Evolutionary conservation across 108 stramenopile genomes (phyloP).

Genomic region (Cyclotella choctawhatcheeana): DNA sequence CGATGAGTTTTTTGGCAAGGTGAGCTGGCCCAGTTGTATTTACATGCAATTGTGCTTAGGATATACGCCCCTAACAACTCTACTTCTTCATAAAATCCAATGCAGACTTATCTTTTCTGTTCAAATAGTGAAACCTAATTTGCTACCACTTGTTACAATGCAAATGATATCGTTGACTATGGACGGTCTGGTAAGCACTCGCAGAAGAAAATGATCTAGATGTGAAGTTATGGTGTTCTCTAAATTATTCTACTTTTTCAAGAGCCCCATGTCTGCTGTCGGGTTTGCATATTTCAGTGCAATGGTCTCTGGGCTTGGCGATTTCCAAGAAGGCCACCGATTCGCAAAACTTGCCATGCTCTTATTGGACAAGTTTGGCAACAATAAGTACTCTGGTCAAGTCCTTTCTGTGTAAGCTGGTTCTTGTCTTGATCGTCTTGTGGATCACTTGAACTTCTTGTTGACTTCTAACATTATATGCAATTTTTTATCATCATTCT

Average conservation of each 20-base stretch:
- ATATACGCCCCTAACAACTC: too few relatives aligned
- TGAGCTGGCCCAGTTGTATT: too few relatives aligned
- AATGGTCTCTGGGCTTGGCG: slow-evolving; percentile 2
- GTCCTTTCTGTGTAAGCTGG: not conserved
- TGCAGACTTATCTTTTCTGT: not conserved
- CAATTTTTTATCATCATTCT: too few relatives aligned
- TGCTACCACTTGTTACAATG: slow-evolving; percentile 1
- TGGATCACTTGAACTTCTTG: too few relatives aligned
- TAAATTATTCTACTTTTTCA: not conserved
- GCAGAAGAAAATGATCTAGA: too few relatives aligned
- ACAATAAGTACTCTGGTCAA: not conserved
- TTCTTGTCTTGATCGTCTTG: too few relatives aligned
- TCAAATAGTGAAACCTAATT: not conserved
- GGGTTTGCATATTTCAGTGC: slow-evolving; percentile 21
- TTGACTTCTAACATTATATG: too few relatives aligned
- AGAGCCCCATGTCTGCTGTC: slow-evolving; percentile 12
- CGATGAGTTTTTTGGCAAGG: slow-evolving; percentile 21
- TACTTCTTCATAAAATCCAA: too few relatives aligned
- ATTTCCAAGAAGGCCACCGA: slow-evolving; percentile 18
- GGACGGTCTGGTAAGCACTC: slow-evolving; percentile 23
- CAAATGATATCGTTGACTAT: slow-evolving; percentile 5
- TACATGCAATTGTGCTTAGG: too few relatives aligned
- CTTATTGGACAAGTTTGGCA: slow-evolving; percentile 6
- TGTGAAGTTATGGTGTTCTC: not conserved
- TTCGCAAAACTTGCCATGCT: slow-evolving; percentile 13